These are phyloP conservation scores for Geotrichum restrictum DNA, from an alignment of 1,139 yeast genomes.

Conservation along the genomic window DNA sequence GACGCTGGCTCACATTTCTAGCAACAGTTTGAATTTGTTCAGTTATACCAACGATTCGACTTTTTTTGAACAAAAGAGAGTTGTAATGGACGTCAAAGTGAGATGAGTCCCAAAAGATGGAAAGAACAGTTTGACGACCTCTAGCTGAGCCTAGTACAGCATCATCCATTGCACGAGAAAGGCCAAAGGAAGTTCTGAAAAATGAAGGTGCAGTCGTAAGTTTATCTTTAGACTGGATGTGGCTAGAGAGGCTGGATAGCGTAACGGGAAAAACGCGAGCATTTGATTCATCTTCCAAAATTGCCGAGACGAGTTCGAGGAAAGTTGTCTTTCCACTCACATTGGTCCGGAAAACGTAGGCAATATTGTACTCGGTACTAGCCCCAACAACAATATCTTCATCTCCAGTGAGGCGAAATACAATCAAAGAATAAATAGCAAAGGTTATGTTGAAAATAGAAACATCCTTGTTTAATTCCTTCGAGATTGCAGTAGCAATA, in stretches of 20 bases:
- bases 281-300: constrained; percentile 43
- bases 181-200: constrained; percentile 55
- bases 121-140: constrained; percentile 50
- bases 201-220: constrained; percentile 59
- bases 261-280: constrained; percentile 42
- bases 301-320: constrained; percentile 47
- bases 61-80: constrained; percentile 65
- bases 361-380: constrained; percentile 41
- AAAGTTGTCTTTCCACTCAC: constrained; percentile 49
- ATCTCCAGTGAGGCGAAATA: constrained; percentile 84
- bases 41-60: constrained; percentile 62
- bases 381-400: constrained; percentile 88
- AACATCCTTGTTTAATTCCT: constrained; percentile 12
- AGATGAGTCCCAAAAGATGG: constrained; percentile 46
- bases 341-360: constrained; percentile 58
- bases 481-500: constrained; percentile 24
- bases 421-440: constrained; percentile 66
- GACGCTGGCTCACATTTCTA: constrained; percentile 27
- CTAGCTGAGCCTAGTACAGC: constrained; percentile 31
- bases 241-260: constrained; percentile 55
- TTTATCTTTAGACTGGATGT: constrained; percentile 48
- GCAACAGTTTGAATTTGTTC: constrained; percentile 66
- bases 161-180: constrained; percentile 20
- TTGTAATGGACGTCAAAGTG: constrained; percentile 58
- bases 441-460: constrained; percentile 52